These are phyloP conservation scores for Solanum okadae DNA, from an alignment of 257 asterid species.

Conservation along the genomic window DNA sequence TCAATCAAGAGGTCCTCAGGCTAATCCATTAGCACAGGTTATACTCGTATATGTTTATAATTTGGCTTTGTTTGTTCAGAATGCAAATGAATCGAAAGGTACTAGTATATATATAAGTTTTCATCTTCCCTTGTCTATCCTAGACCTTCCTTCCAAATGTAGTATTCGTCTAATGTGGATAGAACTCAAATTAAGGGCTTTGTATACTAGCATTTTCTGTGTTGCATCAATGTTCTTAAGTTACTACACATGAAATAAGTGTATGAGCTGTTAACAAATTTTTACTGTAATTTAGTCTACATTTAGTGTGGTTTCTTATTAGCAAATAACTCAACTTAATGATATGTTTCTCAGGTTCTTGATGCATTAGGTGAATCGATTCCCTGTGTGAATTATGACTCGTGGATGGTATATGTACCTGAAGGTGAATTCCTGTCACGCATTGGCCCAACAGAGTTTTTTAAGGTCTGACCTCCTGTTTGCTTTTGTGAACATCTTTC, in stretches of 20 bases:
- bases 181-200: neutral
- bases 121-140: neutral
- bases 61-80: neutral
- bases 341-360: slow-evolving; percentile 49
- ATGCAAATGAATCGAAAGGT: neutral
- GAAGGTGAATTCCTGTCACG: slow-evolving; percentile 97
- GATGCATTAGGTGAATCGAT: slow-evolving; percentile 87
- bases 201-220: neutral
- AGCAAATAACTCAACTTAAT: neutral
- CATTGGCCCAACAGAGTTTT: slow-evolving; percentile 92
- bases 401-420: slow-evolving; percentile 94
- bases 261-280: neutral
- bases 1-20: slow-evolving; percentile 91
- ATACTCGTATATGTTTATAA: neutral
- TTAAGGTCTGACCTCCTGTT: slow-evolving; percentile 39
- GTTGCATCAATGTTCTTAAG: neutral
- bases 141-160: neutral
- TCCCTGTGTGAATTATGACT: slow-evolving; percentile 65
- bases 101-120: neutral
- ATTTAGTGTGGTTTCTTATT: neutral
- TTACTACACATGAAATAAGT: neutral
- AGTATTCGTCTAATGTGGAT: neutral
- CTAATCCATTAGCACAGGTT: slow-evolving; percentile 96
- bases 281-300: neutral
- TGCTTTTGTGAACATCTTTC: slow-evolving; percentile 6